Evolutionary conservation across 495 filamentous ascomycete species (phyloP).

Genomic region (Aspergillus indologenus): DNA sequence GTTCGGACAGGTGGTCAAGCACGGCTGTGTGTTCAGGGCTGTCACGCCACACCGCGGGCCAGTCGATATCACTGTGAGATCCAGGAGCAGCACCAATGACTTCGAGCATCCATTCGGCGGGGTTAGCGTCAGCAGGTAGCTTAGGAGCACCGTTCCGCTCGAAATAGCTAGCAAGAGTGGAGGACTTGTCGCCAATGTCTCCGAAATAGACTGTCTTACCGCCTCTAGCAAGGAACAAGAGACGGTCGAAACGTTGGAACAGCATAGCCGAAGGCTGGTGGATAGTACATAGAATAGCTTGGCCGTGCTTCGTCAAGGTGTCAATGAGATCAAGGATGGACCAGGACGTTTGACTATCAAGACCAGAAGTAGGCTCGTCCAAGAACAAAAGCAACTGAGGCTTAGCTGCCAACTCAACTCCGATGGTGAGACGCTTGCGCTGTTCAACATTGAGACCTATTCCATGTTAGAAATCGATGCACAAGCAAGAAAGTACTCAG

Average conservation of each 20-base stretch:
- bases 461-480: neutral
- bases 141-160: constrained; percentile 70
- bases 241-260: constrained; percentile 90
- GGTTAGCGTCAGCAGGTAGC: constrained; percentile 72
- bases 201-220: constrained; percentile 90
- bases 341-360: constrained; percentile 90
- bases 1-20: constrained; percentile 63
- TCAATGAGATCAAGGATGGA: constrained; percentile 80
- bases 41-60: constrained; percentile 76
- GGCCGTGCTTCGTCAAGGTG: constrained; percentile 82
- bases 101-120: constrained; percentile 96
- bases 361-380: constrained; percentile 86
- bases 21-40: constrained; percentile 67
- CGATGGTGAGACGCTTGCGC: constrained; percentile 83
- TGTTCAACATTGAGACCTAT: constrained; percentile 89
- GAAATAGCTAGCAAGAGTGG: constrained; percentile 72
- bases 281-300: constrained; percentile 93
- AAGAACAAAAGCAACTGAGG: constrained; percentile 82
- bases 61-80: constrained; percentile 71
- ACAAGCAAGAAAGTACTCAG: neutral
- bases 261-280: constrained; percentile 94
- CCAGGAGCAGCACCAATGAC: constrained; percentile 91
- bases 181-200: constrained; percentile 78
- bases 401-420: constrained; percentile 87
- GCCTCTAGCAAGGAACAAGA: constrained; percentile 78